These are phyloP conservation scores for Cladophialophora chaetospira DNA, from an alignment of 2,329 filamentous ascomycete species.

Conservation along the genomic window DNA sequence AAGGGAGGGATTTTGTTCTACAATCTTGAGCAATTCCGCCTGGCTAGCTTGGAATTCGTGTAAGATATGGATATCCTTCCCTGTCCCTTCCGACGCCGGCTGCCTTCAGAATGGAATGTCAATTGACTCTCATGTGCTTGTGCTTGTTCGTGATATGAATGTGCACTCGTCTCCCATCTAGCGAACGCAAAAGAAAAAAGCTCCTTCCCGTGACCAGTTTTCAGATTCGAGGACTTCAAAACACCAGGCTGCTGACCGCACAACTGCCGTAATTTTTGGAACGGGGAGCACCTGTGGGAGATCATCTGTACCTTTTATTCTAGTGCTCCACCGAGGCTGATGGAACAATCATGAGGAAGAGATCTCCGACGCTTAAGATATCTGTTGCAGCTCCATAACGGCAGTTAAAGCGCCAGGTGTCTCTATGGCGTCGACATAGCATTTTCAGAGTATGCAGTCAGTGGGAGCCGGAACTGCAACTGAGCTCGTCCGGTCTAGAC, in stretches of 20 bases:
- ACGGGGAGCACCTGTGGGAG: no score
- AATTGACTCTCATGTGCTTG: slow-evolving; percentile 15
- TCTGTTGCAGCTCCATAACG: slow-evolving; percentile 6
- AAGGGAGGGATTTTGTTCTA: slow-evolving; percentile 29
- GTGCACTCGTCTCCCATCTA: background rate
- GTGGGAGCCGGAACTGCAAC: background rate
- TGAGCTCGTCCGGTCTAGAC: background rate
- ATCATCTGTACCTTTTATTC: background rate
- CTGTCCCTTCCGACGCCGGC: slow-evolving; percentile 15
- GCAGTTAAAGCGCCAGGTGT: slow-evolving; percentile 9
- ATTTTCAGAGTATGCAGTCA: background rate
- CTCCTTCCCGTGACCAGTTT: no score
- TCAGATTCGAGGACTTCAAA: no score
- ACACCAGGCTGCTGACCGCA: slow-evolving; percentile 15
- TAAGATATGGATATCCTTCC: slow-evolving; percentile 24
- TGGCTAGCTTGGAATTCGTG: slow-evolving; percentile 30
- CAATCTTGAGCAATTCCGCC: slow-evolving; percentile 21
- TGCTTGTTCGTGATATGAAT: background rate
- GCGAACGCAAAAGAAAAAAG: no score
- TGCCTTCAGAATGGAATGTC: slow-evolving; percentile 27
- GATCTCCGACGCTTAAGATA: slow-evolving; percentile 2
- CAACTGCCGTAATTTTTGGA: no score
- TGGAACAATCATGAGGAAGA: background rate
- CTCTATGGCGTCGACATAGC: background rate
- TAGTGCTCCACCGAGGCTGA: background rate